Conservation (phyloP, 352 stramenopile species). For the Globisporangium nagaii region DNA sequence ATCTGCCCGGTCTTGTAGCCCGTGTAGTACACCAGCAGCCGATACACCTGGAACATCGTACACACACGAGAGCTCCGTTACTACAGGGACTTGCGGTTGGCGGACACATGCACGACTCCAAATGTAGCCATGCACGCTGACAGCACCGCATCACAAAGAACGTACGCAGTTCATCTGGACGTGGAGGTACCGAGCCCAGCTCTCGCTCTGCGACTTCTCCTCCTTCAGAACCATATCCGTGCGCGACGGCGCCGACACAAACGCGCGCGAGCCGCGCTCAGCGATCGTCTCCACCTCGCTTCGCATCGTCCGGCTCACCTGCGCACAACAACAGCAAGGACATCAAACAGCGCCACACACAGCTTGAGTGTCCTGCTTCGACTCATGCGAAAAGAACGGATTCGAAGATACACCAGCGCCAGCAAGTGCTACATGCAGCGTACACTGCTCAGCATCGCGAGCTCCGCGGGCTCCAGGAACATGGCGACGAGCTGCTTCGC, state of each 20-base stretch:
- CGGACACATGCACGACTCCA: no score
- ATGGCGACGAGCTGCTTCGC: constrained; percentile 38
- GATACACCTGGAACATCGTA: constrained; percentile 33
- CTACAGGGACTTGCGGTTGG: no score
- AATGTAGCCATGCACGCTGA: no score
- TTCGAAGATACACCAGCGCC: no score
- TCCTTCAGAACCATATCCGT: constrained; percentile 38
- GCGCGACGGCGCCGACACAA: constrained; percentile 27
- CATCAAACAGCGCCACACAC: constrained; percentile 11
- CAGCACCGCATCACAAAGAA: background rate
- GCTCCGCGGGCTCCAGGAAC: constrained; percentile 33
- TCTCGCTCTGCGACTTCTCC: constrained; percentile 34
- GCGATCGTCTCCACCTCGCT: constrained; percentile 46
- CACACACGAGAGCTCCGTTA: no score
- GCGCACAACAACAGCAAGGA: background rate
- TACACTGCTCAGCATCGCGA: constrained; percentile 50
- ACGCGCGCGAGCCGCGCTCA: constrained; percentile 30
- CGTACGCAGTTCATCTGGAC: constrained; percentile 65
- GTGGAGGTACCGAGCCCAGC: constrained; percentile 67
- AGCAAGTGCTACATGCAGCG: constrained; percentile 32
- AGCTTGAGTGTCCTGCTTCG: background rate
- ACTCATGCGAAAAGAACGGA: no score
- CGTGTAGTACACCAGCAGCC: constrained; percentile 80
- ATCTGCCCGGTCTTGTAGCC: constrained; percentile 75
- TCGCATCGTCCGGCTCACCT: constrained; percentile 46